phyloP scores from a whole-genome alignment of 1,284 basidiomycete genomes.

The Tilletia setariae region DNA sequence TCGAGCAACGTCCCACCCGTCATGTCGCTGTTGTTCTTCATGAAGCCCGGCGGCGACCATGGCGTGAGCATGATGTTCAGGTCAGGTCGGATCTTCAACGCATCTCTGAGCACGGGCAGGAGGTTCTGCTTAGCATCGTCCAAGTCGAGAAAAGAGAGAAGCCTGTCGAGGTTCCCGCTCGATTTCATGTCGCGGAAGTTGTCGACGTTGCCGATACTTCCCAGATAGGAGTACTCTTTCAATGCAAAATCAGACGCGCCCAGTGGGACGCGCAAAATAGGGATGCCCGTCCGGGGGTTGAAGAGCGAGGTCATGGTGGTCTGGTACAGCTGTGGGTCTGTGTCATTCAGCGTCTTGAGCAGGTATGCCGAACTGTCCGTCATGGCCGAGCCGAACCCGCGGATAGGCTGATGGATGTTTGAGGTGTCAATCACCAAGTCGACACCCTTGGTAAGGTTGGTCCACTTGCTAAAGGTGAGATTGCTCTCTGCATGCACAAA shows the following conservation, averaged over 20 bases:
- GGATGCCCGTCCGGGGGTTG: conserved; percentile 34
- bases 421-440: conserved; percentile 34
- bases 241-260: conserved; percentile 35
- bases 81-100: conserved; percentile 26
- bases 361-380: conserved; percentile 36
- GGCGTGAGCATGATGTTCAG: conserved; percentile 35
- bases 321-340: conserved; percentile 25
- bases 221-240: not conserved
- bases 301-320: conserved; percentile 35
- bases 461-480: conserved; percentile 1
- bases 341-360: conserved; percentile 25
- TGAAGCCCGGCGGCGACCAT: conserved; percentile 39
- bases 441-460: conserved; percentile 23
- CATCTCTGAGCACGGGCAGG: conserved; percentile 36
- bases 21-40: conserved; percentile 38
- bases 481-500: too few species aligned
- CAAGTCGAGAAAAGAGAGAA: conserved; percentile 20
- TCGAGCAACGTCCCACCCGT: conserved; percentile 29
- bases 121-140: conserved; percentile 28
- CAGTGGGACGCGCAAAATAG: conserved; percentile 31
- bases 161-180: not conserved
- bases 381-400: conserved; percentile 37
- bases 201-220: not conserved
- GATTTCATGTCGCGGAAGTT: not conserved
- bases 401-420: conserved; percentile 25